Evolutionary conservation across 768 basidiomycete species (phyloP).

Genomic region (Sutorius australiensis): DNA sequence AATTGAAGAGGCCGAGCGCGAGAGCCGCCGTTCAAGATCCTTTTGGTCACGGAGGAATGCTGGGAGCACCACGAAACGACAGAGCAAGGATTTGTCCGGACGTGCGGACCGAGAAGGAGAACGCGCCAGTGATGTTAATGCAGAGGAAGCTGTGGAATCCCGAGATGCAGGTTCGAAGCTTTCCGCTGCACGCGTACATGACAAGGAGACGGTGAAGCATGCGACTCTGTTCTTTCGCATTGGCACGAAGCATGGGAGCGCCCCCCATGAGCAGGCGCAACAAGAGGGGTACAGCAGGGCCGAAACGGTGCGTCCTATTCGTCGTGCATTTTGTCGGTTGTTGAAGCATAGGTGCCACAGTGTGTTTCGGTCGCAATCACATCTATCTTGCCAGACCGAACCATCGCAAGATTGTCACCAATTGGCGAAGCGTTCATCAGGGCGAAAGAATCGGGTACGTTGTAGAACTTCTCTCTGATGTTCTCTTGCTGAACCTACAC

Average conservation of each 20-base stretch:
- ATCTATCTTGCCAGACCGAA: constrained; percentile 21
- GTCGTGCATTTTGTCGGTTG: neutral
- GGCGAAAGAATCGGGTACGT: constrained; percentile 20
- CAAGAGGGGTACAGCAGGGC: constrained; percentile 28
- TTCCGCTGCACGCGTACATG: neutral
- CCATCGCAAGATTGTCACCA: constrained; percentile 22
- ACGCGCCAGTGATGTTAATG: neutral
- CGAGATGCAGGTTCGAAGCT: neutral
- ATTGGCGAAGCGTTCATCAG: constrained; percentile 20
- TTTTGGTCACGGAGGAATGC: constrained; percentile 18
- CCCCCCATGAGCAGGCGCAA: constrained; percentile 6
- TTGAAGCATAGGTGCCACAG: constrained; percentile 1
- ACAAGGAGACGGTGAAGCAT: constrained; percentile 31
- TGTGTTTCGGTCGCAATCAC: constrained; percentile 27
- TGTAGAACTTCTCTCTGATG: neutral
- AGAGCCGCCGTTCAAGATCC: constrained; percentile 16
- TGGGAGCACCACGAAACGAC: constrained; percentile 11
- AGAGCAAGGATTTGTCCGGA: neutral
- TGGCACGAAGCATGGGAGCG: constrained; percentile 21
- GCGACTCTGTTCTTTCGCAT: constrained; percentile 16
- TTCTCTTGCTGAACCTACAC: constrained; percentile 7
- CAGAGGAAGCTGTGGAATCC: neutral
- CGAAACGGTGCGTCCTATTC: constrained; percentile 16
- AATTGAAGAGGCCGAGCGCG: constrained; percentile 23
- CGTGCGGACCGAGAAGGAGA: neutral